phyloP scores from a whole-genome alignment of 768 basidiomycete species.

The Tylopilus balloui region DNA sequence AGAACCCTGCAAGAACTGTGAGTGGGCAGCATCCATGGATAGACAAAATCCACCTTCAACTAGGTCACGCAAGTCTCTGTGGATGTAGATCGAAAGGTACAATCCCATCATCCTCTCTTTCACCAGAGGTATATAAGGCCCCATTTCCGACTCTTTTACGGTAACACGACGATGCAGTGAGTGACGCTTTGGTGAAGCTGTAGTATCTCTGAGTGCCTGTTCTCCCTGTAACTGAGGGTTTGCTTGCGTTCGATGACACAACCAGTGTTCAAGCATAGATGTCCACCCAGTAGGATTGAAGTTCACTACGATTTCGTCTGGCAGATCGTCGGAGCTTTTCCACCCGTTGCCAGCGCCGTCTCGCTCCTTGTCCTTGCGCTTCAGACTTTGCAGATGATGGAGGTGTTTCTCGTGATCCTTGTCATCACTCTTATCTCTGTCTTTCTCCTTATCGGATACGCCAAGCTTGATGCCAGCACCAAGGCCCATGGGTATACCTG shows the following conservation, averaged over 20 bases:
- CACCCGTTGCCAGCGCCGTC: constrained; percentile 31
- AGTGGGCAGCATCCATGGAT: background rate
- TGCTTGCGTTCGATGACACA: constrained; percentile 41
- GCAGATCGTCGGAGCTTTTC: constrained; percentile 35
- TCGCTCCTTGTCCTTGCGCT: constrained; percentile 37
- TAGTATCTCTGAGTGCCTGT: constrained; percentile 27
- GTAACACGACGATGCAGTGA: constrained; percentile 40
- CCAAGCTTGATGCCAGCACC: constrained; percentile 74
- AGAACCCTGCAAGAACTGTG: constrained; percentile 46
- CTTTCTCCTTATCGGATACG: constrained; percentile 44
- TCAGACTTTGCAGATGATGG: constrained; percentile 25
- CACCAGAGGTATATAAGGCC: constrained; percentile 78
- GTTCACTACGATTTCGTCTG: constrained; percentile 30
- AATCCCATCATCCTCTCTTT: constrained; percentile 94
- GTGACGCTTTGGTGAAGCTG: constrained; percentile 42
- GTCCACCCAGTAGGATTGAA: constrained; percentile 59
- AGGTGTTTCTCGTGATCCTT: constrained; percentile 30
- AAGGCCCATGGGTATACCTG: constrained; percentile 74
- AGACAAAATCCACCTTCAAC: constrained; percentile 47
- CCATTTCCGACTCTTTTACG: constrained; percentile 45
- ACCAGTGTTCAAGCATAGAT: constrained; percentile 69
- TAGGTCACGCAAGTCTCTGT: constrained; percentile 61
- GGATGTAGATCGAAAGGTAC: constrained; percentile 71
- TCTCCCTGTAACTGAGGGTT: constrained; percentile 17
- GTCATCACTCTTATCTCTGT: constrained; percentile 31